Percentiles rank a stretch among this genome's conserved stretches.
Evolutionary conservation across 75 land plant species (phyloP).

Genomic region (Isoetes taiwanensis): DNA sequence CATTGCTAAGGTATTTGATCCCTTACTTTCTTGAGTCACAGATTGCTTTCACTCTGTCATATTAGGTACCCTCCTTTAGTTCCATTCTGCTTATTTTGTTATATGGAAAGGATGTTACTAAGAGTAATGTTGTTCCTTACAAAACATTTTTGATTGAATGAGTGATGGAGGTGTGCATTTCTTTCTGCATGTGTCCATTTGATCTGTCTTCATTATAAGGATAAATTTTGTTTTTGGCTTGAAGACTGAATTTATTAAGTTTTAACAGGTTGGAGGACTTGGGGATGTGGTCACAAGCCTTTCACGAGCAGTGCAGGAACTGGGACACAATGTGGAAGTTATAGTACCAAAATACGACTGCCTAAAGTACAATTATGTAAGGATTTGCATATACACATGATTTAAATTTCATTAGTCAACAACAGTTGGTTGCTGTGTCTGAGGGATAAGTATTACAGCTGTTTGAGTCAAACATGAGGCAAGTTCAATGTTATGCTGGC

Average conservation of each 20-base stretch:
- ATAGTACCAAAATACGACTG: constrained; percentile 88
- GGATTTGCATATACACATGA: constrained; percentile 5
- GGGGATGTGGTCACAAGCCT: constrained; percentile 95
- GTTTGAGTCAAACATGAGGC: too few species aligned
- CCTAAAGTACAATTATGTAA: constrained; percentile 56
- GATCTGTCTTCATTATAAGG: constrained; percentile 1
- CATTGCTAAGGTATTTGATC: constrained; percentile 60
- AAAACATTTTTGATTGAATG: neutral
- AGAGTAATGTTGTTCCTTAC: neutral
- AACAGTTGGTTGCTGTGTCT: neutral
- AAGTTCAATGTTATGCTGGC: too few species aligned
- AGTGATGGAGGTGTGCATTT: neutral
- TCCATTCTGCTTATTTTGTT: neutral
- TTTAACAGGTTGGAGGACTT: constrained; percentile 74
- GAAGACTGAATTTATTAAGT: constrained; percentile 9
- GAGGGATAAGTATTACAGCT: too few species aligned
- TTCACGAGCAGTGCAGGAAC: constrained; percentile 80
- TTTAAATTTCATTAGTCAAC: neutral
- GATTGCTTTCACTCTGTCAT: neutral
- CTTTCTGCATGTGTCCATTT: neutral
- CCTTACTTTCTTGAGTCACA: neutral
- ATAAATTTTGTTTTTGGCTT: too few species aligned
- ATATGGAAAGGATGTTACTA: neutral
- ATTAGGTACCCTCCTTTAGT: neutral
- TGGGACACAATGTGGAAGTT: constrained; percentile 72